Evolutionary conservation across 495 filamentous ascomycete genomes (phyloP), one percentile per base, ranked within the genome.

Genomic region (Penicillium waksmanii): DNA sequence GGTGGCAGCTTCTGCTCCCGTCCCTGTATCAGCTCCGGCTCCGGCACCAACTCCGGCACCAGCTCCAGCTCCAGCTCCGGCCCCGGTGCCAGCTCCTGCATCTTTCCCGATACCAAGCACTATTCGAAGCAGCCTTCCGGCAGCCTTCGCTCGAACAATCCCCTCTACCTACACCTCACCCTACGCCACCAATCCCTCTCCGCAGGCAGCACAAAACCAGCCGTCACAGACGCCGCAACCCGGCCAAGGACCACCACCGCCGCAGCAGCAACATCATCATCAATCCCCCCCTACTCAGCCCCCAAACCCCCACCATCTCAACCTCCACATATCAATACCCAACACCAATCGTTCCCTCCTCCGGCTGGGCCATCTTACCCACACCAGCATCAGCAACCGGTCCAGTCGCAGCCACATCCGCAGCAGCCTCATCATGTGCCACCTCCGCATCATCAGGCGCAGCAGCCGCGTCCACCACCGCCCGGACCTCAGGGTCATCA

Each of bases 41-140:
- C 56, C 52, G 54, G 13, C 36, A 33, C 40, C 69, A 15, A 25
- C 64, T 51, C 66, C 62, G 1, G n/a, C 40, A 19, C 40, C 40
- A 35, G 64, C 42, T 21, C 53, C 63, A n/a, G 57, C 49, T 33
- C 70, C 68, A 6, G 44, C 18, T 4, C 35, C 58, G 1, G 58
- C 36, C 43, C 56, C 52, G 56, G 13, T 40, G 25, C 63, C 31
- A 18, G 33, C 62, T 27, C 49, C 62, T 63, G 72, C 60, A 61
- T 72, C 75, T 33, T 75, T 76, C 56, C 68, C 76, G 2, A 73
- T 79, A 19, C 75, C 77, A 43, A 77, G 62, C 64, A 71, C 74
- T 10, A 71, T 78, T 58, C 73, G 75, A 60, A 77, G 69, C 69
- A 79, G 68, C 49, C 75, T 79, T 53, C 78, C 77, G 27, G 68